Percentiles rank a stretch among this genome's conserved stretches.
These are phyloP conservation scores for Trichoderma sp. DNA, from an alignment of 2,329 filamentous ascomycete genomes.

Conservation along the genomic window DNA sequence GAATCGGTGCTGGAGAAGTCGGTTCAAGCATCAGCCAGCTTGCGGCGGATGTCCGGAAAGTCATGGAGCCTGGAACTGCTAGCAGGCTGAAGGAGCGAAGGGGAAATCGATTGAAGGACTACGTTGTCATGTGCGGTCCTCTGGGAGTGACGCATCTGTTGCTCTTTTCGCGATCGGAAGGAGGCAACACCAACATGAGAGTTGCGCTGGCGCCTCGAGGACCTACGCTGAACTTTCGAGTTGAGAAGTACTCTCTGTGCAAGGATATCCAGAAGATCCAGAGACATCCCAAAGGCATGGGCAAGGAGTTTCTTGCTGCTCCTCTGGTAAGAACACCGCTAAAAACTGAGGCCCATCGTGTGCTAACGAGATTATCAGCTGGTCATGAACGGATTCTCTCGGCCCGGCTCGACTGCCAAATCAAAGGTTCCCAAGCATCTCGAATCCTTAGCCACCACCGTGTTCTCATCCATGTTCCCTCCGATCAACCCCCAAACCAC, in stretches of 20 bases:
- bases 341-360: background rate
- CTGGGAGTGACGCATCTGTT: conserved; percentile 89
- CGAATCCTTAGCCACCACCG: conserved; percentile 84
- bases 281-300: conserved; percentile 76
- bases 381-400: conserved; percentile 97
- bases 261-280: conserved; percentile 85
- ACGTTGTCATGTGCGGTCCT: conserved; percentile 91
- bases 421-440: conserved; percentile 86
- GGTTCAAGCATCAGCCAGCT: conserved; percentile 88
- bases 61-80: conserved; percentile 96
- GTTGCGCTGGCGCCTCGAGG: conserved; percentile 84
- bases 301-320: conserved; percentile 80
- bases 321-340: conserved; percentile 62
- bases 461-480: conserved; percentile 95
- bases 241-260: conserved; percentile 90
- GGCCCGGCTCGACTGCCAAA: conserved; percentile 56
- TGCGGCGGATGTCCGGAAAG: conserved; percentile 81
- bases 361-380: conserved; percentile 51
- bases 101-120: conserved; percentile 85
- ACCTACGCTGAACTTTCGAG: conserved; percentile 88
- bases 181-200: conserved; percentile 88
- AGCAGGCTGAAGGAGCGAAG: conserved; percentile 83
- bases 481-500: conserved; percentile 91
- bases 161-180: conserved; percentile 85
- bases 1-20: conserved; percentile 90